Evolutionary conservation across 352 stramenopile species (phyloP), one percentile per base, ranked within the genome.

Genomic region (Blastocystis sp.): DNA sequence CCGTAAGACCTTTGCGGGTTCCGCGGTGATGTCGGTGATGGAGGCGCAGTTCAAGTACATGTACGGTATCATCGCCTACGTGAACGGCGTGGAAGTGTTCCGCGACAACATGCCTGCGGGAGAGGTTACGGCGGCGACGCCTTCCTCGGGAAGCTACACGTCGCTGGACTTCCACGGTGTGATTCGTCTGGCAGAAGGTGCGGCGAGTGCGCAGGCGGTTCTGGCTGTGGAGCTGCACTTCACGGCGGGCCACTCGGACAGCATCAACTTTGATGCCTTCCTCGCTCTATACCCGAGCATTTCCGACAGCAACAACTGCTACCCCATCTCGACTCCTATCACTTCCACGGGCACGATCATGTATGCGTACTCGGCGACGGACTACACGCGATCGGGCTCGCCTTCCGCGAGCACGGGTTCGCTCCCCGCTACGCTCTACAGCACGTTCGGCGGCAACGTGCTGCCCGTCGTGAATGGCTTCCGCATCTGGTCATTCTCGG

Each of bases 61-160:
- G 11, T 65, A 69, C 16, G 72, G 72, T 67, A 54, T 84, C 46
- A 29, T 71, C 18, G 57, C 53, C 18, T 84, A 84, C 57, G 34
- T 84, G 1, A 84, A 67, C 34, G 72, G 72, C 27, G 42, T 71
- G 32, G 72, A 84, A 1, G 53, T 84, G 8, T 84, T 40, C 46
- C 72, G 72, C 34, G 36, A 53, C 27, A 84, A 84, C 46, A 69
- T 84, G 32, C 72, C 72, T 44, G 38, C 16, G 21, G 72, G 72
- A 14, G 72, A 24, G 14, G n/a, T 84, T 8, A 84, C 72, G 9
- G 27, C 18, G 0, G 40, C 34, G 0, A 84, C 72, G 24, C 11
- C 32, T 18, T 8, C 72, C 6, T 48, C 32, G 7, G 44, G 34
- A 7, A 21, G 24, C 0, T 84, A 67, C 21, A 32, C 72, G 6